Percentiles rank a stretch among this genome's conserved stretches.
phyloP scores from a whole-genome alignment of 352 stramenopile genomes.

The Pythium utonaiense region DNA sequence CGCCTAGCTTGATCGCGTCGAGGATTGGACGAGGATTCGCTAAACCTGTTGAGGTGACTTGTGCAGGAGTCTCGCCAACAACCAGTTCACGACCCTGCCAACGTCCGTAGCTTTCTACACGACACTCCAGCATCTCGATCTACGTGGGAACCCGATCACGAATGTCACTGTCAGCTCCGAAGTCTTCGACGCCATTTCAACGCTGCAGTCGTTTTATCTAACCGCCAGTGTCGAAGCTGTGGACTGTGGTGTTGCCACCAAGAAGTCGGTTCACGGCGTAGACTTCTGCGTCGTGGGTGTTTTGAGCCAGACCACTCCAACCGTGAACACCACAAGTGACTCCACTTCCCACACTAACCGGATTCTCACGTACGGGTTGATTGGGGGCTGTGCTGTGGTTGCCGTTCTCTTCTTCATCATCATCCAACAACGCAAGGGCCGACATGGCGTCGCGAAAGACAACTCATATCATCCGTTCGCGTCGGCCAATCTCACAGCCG shows the following conservation, averaged over 20 bases:
- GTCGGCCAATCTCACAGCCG: not conserved
- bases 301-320: not conserved
- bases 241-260: not conserved
- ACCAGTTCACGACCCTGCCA: conserved; percentile 3
- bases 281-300: not conserved
- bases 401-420: conserved; percentile 46
- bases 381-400: conserved; percentile 34
- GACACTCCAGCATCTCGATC: not conserved
- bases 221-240: not conserved
- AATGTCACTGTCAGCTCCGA: conserved; percentile 16
- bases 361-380: conserved; percentile 27
- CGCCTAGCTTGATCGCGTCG: not conserved
- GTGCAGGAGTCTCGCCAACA: conserved; percentile 4
- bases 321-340: not conserved
- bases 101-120: not conserved
- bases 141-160: conserved; percentile 14
- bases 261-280: not conserved
- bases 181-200: conserved; percentile 7
- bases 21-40: not conserved
- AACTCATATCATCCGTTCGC: not conserved
- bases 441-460: not conserved
- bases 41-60: too few species aligned
- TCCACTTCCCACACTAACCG: conserved; percentile 28
- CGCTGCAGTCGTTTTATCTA: conserved; percentile 9
- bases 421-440: conserved; percentile 19